phyloP scores from a whole-genome alignment of 2,329 filamentous ascomycete species.

The Massarina eburnea region DNA sequence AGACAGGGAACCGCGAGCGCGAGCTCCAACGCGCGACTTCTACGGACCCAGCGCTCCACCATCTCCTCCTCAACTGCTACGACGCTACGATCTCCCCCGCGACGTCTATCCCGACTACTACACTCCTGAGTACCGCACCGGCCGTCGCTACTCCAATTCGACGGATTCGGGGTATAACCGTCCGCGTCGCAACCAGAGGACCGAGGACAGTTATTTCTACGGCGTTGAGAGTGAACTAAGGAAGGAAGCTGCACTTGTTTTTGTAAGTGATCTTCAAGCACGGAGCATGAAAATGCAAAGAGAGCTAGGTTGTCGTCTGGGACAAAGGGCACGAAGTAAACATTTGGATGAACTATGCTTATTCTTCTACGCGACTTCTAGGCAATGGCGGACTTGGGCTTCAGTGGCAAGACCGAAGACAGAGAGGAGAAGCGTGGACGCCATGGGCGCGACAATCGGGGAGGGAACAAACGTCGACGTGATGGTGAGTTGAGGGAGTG shows the following conservation, averaged over 20 bases:
- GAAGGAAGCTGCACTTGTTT: slow-evolving; percentile 10
- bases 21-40: slow-evolving; percentile 12
- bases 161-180: neutral
- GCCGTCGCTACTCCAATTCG: neutral
- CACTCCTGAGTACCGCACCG: neutral
- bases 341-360: no score
- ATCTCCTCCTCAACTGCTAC: slow-evolving; percentile 15
- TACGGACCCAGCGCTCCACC: slow-evolving; percentile 16
- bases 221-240: neutral
- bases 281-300: no score
- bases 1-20: no score
- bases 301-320: no score
- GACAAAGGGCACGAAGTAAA: no score
- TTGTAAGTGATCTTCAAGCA: no score
- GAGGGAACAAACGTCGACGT: slow-evolving; percentile 34
- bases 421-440: slow-evolving; percentile 32
- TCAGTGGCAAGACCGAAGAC: slow-evolving; percentile 23
- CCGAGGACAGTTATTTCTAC: slow-evolving; percentile 9
- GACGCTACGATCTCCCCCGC: slow-evolving; percentile 1
- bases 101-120: slow-evolving; percentile 6
- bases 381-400: slow-evolving; percentile 33
- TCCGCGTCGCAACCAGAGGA: neutral
- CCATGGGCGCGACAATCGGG: slow-evolving; percentile 5
- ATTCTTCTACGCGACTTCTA: no score
- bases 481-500: slow-evolving; percentile 29